A percentile compares a stretch with the other conserved stretches of the same genome.
phyloP scores from a whole-genome alignment of 305 asterid species.

The Solanum hybrid region DNA sequence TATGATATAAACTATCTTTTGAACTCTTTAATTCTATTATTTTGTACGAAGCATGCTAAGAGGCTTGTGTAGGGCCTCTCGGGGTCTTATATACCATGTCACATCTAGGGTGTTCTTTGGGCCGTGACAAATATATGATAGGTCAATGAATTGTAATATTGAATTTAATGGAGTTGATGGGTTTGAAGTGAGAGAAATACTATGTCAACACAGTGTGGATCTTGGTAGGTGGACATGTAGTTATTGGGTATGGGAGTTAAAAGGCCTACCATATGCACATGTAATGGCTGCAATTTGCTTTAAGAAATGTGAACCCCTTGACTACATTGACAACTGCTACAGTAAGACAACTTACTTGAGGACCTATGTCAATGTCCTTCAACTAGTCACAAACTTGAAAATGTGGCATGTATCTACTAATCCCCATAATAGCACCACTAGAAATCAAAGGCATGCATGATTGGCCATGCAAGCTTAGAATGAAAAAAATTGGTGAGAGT shows the following conservation, averaged over 20 bases:
- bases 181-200: not conserved
- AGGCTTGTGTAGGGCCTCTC: not conserved
- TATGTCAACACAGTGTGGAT: not conserved
- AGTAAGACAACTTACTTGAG: not conserved
- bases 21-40: not conserved
- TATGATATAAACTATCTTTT: not conserved
- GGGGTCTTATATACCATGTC: not conserved
- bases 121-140: not conserved
- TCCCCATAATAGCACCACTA: not conserved
- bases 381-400: not conserved
- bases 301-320: not conserved
- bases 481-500: not conserved
- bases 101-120: not conserved
- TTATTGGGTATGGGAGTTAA: not conserved
- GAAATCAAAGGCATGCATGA: not conserved
- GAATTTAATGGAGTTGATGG: not conserved
- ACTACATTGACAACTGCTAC: not conserved
- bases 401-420: not conserved
- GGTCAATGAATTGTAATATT: not conserved
- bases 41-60: not conserved
- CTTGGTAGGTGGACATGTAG: not conserved
- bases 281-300: not conserved
- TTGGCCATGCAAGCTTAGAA: not conserved
- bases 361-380: not conserved
- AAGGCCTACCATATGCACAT: not conserved